Percentiles rank a stretch among this genome's conserved stretches.
Evolutionary conservation across 2,329 filamentous ascomycete genomes (phyloP).

Genomic region (Capronia epimyces): DNA sequence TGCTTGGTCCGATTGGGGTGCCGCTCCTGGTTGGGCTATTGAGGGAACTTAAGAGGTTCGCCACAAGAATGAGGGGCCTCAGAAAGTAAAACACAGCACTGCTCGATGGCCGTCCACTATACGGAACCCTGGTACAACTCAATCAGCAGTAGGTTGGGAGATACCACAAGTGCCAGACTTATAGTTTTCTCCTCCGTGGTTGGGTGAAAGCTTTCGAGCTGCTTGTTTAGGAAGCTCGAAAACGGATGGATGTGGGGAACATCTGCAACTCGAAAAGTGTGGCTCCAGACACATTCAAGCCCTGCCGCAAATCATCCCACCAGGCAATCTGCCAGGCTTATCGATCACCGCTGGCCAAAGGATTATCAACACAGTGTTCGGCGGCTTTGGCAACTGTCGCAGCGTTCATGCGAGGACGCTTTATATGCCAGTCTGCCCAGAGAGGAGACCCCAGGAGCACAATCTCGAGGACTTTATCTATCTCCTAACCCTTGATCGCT

Average conservation of each 20-base stretch:
- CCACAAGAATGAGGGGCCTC: not conserved
- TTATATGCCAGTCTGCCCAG: not conserved
- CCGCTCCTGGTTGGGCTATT: constrained; percentile 77
- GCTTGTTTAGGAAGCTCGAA: constrained; percentile 19
- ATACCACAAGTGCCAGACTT: not conserved
- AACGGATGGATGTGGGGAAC: constrained; percentile 9
- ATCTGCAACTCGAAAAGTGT: not conserved
- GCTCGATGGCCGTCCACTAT: not conserved
- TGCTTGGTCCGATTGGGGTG: constrained; percentile 85
- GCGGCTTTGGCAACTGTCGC: not conserved
- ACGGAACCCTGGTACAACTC: not conserved
- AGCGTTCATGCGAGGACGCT: not conserved
- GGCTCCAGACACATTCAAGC: not conserved
- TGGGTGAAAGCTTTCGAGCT: constrained; percentile 12
- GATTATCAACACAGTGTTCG: not conserved
- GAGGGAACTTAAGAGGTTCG: constrained; percentile 66
- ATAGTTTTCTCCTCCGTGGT: not conserved
- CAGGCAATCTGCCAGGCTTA: not conserved
- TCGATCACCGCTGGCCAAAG: not conserved
- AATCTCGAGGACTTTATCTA: not conserved
- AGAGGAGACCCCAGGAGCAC: not conserved
- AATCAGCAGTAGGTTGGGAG: not conserved
- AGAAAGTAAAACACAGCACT: not conserved
- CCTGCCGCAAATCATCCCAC: not conserved
- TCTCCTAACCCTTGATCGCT: not conserved